These are phyloP conservation scores for Oligophagozyma castellii DNA, from an alignment of 1,139 yeast genomes.

Conservation along the genomic window DNA sequence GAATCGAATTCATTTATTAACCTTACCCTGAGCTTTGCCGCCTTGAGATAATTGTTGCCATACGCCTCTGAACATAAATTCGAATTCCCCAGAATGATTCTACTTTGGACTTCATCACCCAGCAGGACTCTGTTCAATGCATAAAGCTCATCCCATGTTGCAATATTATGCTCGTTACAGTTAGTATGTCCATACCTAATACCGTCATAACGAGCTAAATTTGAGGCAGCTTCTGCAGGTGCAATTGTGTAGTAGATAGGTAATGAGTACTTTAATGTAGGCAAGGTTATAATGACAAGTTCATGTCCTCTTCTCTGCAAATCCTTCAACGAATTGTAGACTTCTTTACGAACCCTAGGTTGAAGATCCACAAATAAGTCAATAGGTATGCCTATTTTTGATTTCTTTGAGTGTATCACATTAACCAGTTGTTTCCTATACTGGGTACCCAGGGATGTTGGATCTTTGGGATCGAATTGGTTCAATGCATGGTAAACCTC, in stretches of 20 bases:
- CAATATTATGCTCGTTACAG: conserved; percentile 5
- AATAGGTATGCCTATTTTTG: conserved; percentile 46
- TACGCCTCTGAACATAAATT: conserved; percentile 59
- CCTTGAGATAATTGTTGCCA: conserved; percentile 69
- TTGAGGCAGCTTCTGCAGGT: conserved; percentile 91
- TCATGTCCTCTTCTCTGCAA: conserved; percentile 40
- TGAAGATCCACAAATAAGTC: conserved; percentile 52
- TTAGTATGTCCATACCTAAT: conserved; percentile 56
- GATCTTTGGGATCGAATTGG: conserved; percentile 57
- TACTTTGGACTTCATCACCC: conserved; percentile 70
- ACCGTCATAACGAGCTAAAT: conserved; percentile 82
- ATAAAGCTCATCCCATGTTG: conserved; percentile 22
- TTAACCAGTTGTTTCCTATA: conserved; percentile 25
- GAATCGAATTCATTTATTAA: conserved; percentile 53
- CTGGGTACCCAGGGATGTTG: conserved; percentile 45
- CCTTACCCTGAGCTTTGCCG: conserved; percentile 50
- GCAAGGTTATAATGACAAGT: conserved; percentile 51
- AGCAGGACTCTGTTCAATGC: conserved; percentile 49
- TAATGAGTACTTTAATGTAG: conserved; percentile 51
- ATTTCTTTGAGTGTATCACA: conserved; percentile 7
- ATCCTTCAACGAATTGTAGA: conserved; percentile 33
- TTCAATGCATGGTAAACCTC: conserved; percentile 46
- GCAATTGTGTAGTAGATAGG: conserved; percentile 80
- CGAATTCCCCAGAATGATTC: conserved; percentile 77
- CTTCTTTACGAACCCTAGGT: conserved; percentile 30